These are phyloP conservation scores for Tremella yokohamensis DNA, from an alignment of 768 basidiomycete species.

Conservation along the genomic window DNA sequence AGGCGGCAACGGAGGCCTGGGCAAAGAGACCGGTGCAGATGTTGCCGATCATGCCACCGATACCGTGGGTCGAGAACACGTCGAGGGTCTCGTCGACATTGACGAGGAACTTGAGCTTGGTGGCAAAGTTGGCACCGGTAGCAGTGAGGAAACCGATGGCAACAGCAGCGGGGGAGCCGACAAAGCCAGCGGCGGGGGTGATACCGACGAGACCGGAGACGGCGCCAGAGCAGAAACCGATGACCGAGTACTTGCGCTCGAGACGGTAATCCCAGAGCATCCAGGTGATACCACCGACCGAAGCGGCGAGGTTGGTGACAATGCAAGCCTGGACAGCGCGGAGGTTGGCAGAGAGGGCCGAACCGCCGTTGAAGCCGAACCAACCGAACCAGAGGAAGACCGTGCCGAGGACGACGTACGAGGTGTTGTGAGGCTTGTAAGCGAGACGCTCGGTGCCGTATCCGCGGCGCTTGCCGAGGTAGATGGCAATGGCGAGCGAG, in stretches of 20 bases:
- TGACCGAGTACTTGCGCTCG: slow-evolving; percentile 79
- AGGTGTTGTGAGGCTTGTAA: slow-evolving; percentile 85
- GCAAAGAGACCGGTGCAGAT: slow-evolving; percentile 73
- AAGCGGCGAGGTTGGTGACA: slow-evolving; percentile 84
- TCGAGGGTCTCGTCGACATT: slow-evolving; percentile 84
- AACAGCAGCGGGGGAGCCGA: slow-evolving; percentile 62
- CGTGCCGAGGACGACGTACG: slow-evolving; percentile 75
- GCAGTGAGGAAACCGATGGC: slow-evolving; percentile 72
- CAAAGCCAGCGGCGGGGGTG: slow-evolving; percentile 79
- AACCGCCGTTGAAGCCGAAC: slow-evolving; percentile 88
- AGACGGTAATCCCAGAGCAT: slow-evolving; percentile 68
- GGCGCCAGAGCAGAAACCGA: slow-evolving; percentile 87
- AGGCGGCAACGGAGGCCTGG: slow-evolving; percentile 60
- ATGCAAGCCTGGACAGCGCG: slow-evolving; percentile 79
- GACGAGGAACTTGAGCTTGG: slow-evolving; percentile 65
- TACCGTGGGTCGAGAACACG: slow-evolving; percentile 84
- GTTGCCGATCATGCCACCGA: slow-evolving; percentile 63
- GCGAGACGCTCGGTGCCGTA: slow-evolving; percentile 53
- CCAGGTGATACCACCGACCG: slow-evolving; percentile 74
- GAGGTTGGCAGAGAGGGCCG: slow-evolving; percentile 74
- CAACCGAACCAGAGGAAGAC: slow-evolving; percentile 80
- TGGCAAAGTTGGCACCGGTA: slow-evolving; percentile 73
- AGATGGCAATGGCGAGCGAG: slow-evolving; percentile 80
- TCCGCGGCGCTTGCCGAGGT: slow-evolving; percentile 72
- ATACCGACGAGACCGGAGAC: slow-evolving; percentile 83